Evolutionary conservation across 768 basidiomycete species (phyloP).

Genomic region (Macrolepiota fuliginosa): DNA sequence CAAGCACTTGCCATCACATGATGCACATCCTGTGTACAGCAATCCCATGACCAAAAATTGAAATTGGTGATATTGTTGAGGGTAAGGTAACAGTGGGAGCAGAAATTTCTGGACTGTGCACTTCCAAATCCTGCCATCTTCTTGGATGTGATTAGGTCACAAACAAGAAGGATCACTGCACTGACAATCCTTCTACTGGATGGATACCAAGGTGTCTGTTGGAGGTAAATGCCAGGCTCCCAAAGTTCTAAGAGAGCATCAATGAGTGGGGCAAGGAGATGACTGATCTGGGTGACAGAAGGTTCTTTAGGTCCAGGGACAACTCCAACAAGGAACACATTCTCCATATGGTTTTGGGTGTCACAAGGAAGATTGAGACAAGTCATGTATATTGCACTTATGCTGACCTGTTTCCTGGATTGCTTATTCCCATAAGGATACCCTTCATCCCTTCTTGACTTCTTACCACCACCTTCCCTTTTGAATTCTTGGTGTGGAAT

Average conservation of each 20-base stretch:
- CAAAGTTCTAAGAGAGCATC: conserved; percentile 29
- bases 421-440: too few species aligned
- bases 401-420: too few species aligned
- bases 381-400: too few species aligned
- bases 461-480: too few species aligned
- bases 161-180: conserved; percentile 27
- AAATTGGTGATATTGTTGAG: conserved; percentile 1
- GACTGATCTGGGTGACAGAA: conserved; percentile 27
- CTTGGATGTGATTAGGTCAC: conserved; percentile 27
- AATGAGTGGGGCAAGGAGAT: conserved; percentile 30
- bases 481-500: too few species aligned
- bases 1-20: not conserved
- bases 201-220: conserved; percentile 14
- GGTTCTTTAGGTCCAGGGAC: too few species aligned
- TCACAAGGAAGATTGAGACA: too few species aligned
- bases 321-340: too few species aligned
- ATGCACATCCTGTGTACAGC: not conserved
- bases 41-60: not conserved
- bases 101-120: conserved; percentile 14
- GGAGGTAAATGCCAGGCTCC: conserved; percentile 22
- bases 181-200: conserved; percentile 22
- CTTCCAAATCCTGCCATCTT: conserved; percentile 23
- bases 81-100: not conserved
- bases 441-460: too few species aligned
- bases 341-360: too few species aligned